Evolutionary conservation across 2,329 filamentous ascomycete species (phyloP), one percentile per base, ranked within the genome.

Genomic region (Ophiostoma sp.): DNA sequence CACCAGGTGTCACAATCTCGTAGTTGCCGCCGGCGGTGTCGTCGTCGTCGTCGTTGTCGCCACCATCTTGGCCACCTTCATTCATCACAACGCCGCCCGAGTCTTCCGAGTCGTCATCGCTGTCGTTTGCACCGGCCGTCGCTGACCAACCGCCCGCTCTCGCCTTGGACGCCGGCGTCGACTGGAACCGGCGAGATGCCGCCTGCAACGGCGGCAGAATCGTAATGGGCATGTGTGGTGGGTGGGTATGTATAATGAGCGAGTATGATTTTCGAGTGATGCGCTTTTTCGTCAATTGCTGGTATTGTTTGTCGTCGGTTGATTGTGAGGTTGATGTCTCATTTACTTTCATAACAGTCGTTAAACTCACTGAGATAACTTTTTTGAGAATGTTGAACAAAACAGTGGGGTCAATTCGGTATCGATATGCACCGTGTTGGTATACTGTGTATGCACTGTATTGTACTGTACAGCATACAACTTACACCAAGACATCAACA

Each of bases 1-100:
- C 93, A 79, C 95, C 96, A 0, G 95, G 95, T 0, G 95, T 97
- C 77, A 97, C 91, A 77, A 98, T 92, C 48, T 87, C 84, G 78
- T 83, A 78, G 73, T 79, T 78, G 36, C 78, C 77, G 71, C 78
- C 79, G 71, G 77, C 77, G 69, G 33, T 22, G 19, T 39, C 57
- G 28, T 64, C 12, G 69, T 45, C 57, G 6, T 59, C 61, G 12
- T 45, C 48, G n/a, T 48, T 50, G 12, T 45, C 36, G 12, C n/a
- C 48, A 11, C n/a, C 69, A 2, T 2, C 39, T 3, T 25, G 28
- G 2, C 15, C 39, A 8, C 45, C 33, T 70, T 84, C 83, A 7
- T 86, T 76, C 85, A 63, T 85, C 42, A 82, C 82, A 73, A 85
- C 85, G 0, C 83, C 82, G 69, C 84, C 83, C 2, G 83, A 84